phyloP scores from a whole-genome alignment of 352 stramenopile genomes.

The Thalassiosira sp. region DNA sequence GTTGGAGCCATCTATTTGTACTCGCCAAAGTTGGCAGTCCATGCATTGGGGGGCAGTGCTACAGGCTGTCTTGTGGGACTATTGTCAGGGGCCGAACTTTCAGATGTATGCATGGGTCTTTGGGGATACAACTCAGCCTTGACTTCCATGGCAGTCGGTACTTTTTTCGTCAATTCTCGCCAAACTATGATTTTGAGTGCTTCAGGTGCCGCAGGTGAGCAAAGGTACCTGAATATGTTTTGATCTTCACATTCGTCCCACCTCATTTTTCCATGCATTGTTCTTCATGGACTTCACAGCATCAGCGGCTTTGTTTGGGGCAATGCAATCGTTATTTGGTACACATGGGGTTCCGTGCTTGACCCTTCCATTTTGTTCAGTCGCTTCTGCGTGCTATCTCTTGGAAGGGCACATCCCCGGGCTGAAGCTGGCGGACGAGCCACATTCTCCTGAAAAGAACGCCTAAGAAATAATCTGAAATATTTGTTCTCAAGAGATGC shows the following conservation, averaged over 20 bases:
- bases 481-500: too few relatives aligned
- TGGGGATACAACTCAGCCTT: constrained; percentile 74
- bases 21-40: constrained; percentile 54
- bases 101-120: constrained; percentile 62
- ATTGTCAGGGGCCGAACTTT: constrained; percentile 44
- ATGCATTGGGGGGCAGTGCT: constrained; percentile 58
- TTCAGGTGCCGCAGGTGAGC: constrained; percentile 44
- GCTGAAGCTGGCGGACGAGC: constrained; percentile 53
- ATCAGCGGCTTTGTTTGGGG: constrained; percentile 71
- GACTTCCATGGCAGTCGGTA: constrained; percentile 65
- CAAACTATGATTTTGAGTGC: constrained; percentile 35
- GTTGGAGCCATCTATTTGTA: constrained; percentile 57
- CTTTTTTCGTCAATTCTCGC: constrained; percentile 68
- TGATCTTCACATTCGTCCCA: too few relatives aligned
- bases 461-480: background rate
- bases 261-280: too few relatives aligned
- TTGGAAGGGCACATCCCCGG: constrained; percentile 56
- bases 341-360: constrained; percentile 58
- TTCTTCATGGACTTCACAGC: too few relatives aligned
- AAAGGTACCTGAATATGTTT: too few relatives aligned
- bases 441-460: constrained; percentile 78
- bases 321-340: constrained; percentile 67
- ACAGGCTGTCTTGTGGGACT: constrained; percentile 54
- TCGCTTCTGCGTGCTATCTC: constrained; percentile 65
- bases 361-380: constrained; percentile 77